A percentile compares a stretch with the other conserved stretches of the same genome.
Conservation (phyloP, 495 filamentous ascomycete species). For the Cladorrhinum samala region DNA sequence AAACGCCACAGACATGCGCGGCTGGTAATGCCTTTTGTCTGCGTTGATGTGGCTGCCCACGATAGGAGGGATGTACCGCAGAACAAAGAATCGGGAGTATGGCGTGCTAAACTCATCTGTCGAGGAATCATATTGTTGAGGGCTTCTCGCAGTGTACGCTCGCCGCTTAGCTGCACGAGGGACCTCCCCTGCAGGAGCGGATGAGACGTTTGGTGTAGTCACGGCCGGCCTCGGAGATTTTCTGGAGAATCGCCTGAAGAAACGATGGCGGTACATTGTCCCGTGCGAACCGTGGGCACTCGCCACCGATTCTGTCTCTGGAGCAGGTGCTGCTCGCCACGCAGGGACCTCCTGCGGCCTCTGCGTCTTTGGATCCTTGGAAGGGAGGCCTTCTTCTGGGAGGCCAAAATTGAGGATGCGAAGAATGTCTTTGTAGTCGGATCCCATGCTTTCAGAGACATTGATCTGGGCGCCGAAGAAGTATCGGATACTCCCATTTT, state of each 20-base stretch:
- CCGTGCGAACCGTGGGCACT: neutral
- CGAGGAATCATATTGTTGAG: neutral
- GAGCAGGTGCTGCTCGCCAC: neutral
- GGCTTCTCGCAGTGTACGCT: neutral
- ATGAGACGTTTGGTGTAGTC: neutral
- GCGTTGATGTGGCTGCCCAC: neutral
- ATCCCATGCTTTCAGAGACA: conserved; percentile 46
- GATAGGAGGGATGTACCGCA: conserved; percentile 15
- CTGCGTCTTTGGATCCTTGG: neutral
- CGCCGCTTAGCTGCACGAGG: neutral
- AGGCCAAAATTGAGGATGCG: conserved; percentile 35
- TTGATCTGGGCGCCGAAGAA: conserved; percentile 53
- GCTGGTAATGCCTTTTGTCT: neutral
- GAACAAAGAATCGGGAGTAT: conserved; percentile 43
- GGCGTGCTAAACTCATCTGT: conserved; percentile 25
- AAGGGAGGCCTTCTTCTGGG: conserved; percentile 1
- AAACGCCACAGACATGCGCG: conserved; percentile 18
- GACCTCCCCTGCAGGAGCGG: neutral
- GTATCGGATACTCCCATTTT: conserved; percentile 37
- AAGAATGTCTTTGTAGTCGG: conserved; percentile 40
- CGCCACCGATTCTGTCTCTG: neutral
- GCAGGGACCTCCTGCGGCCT: conserved; percentile 4
- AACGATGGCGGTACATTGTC: conserved; percentile 15
- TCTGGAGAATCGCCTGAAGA: conserved; percentile 18
- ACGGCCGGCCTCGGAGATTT: neutral